Conservation (phyloP, 352 stramenopile species). For the Phytophthora uliginosa region DNA sequence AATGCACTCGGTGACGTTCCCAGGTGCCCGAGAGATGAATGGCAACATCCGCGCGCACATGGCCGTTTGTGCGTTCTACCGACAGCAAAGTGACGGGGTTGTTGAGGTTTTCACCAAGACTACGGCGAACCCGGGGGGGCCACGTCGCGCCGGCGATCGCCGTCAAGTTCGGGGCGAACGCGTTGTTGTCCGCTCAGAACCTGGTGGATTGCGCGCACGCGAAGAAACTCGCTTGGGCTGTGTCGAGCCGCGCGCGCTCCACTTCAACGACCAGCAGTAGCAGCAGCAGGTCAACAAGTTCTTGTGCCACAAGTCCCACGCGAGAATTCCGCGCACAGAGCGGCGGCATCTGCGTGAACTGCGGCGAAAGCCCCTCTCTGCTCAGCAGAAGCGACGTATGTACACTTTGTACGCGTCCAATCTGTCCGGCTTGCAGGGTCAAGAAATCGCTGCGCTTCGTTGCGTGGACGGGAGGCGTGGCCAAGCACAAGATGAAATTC, state of each 20-base stretch:
- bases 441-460: conserved; percentile 33
- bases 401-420: conserved; percentile 28
- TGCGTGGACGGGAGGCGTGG: conserved; percentile 17
- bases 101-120: conserved; percentile 49
- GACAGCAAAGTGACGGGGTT: conserved; percentile 32
- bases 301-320: not conserved
- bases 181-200: conserved; percentile 31
- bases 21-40: conserved; percentile 28
- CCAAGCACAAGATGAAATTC: conserved; percentile 31
- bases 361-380: conserved; percentile 13
- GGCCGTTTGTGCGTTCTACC: conserved; percentile 51
- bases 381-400: conserved; percentile 33
- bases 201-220: conserved; percentile 47
- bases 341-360: conserved; percentile 28
- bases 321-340: conserved; percentile 10
- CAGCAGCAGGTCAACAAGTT: conserved; percentile 31
- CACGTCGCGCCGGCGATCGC: conserved; percentile 25
- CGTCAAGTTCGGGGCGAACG: conserved; percentile 24
- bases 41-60: conserved; percentile 35
- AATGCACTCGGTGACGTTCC: conserved; percentile 59
- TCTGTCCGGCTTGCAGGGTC: conserved; percentile 34
- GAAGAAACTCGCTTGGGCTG: conserved; percentile 62
- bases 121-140: conserved; percentile 26
- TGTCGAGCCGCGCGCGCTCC: conserved; percentile 23
- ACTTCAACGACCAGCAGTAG: conserved; percentile 12